A percentile compares a stretch with the other conserved stretches of the same genome.
Conservation (phyloP, 164 flowering plant genomes). For the Tinospora cordifolia region DNA sequence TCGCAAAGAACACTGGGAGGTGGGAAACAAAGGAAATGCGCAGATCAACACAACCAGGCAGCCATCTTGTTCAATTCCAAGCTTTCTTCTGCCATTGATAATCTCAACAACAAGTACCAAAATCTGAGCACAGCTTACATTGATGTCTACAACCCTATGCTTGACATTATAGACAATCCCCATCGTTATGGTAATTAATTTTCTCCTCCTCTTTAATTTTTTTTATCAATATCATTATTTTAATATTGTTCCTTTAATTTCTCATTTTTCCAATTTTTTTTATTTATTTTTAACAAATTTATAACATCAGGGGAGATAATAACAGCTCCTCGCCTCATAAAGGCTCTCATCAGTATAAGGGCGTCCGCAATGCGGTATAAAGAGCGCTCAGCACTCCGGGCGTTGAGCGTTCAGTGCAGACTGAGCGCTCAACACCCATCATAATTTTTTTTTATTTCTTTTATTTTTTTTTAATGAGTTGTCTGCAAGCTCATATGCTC, state of each 20-base stretch:
- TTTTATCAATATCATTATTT: not conserved
- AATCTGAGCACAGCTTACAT: conserved; percentile 13
- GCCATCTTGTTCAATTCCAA: conserved; percentile 28
- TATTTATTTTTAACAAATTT: not conserved
- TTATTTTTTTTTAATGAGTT: too few relatives aligned
- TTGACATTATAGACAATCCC: conserved; percentile 28
- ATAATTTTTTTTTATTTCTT: too few relatives aligned
- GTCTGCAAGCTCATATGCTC: too few relatives aligned
- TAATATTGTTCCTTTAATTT: too few relatives aligned
- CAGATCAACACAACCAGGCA: conserved; percentile 22
- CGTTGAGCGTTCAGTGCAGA: too few relatives aligned
- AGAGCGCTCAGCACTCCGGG: too few relatives aligned
- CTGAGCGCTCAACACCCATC: too few relatives aligned
- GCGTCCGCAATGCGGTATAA: too few relatives aligned
- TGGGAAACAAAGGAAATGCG: conserved; percentile 28
- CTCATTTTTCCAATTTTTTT: not conserved
- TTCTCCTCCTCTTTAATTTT: not conserved
- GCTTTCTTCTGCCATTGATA: conserved; percentile 9
- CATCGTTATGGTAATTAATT: conserved; percentile 22
- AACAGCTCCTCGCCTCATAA: too few relatives aligned
- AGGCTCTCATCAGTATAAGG: too few relatives aligned
- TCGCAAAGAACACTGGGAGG: conserved; percentile 37
- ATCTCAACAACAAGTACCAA: conserved; percentile 8
- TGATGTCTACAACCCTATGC: conserved; percentile 31
- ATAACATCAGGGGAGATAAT: too few relatives aligned